These are phyloP conservation scores for Scalesia atractyloides DNA, from an alignment of 129 eudicot species.

Conservation along the genomic window DNA sequence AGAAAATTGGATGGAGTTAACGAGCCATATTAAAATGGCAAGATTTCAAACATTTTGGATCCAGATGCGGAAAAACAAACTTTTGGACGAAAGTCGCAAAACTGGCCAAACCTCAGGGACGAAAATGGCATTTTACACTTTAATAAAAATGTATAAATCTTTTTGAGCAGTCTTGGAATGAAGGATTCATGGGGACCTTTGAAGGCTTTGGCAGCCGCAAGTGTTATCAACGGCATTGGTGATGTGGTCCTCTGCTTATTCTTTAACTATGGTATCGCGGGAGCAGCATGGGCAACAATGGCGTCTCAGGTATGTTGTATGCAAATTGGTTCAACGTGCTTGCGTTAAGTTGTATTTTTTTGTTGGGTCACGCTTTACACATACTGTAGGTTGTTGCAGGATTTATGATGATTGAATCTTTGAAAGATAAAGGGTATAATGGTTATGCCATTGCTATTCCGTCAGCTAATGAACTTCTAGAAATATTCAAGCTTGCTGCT, in stretches of 20 bases:
- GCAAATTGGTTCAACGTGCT: conserved; percentile 1
- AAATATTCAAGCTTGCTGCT: conserved; percentile 72
- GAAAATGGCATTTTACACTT: too few species aligned
- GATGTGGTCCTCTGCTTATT: conserved; percentile 71
- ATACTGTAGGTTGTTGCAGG: conserved; percentile 81
- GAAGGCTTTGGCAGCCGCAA: conserved; percentile 87
- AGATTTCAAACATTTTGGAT: too few species aligned
- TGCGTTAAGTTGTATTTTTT: conserved; percentile 15
- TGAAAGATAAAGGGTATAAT: conserved; percentile 79
- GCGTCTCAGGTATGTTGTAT: conserved; percentile 67
- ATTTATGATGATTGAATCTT: conserved; percentile 81
- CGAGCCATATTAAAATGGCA: too few species aligned
- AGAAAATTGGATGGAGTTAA: too few species aligned
- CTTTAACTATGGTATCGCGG: conserved; percentile 89
- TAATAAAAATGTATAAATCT: not conserved
- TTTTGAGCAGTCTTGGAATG: conserved; percentile 83
- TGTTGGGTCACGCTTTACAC: conserved; percentile 45
- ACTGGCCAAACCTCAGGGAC: too few species aligned
- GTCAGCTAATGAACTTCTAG: conserved; percentile 63
- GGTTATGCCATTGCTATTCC: conserved; percentile 72
- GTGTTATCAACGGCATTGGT: conserved; percentile 81
- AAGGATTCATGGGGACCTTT: conserved; percentile 98
- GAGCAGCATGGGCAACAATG: conserved; percentile 99
- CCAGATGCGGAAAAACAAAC: too few species aligned
- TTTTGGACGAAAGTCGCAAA: too few species aligned